Conservation (phyloP, 495 filamentous ascomycete genomes). For the Tuber borchii region DNA sequence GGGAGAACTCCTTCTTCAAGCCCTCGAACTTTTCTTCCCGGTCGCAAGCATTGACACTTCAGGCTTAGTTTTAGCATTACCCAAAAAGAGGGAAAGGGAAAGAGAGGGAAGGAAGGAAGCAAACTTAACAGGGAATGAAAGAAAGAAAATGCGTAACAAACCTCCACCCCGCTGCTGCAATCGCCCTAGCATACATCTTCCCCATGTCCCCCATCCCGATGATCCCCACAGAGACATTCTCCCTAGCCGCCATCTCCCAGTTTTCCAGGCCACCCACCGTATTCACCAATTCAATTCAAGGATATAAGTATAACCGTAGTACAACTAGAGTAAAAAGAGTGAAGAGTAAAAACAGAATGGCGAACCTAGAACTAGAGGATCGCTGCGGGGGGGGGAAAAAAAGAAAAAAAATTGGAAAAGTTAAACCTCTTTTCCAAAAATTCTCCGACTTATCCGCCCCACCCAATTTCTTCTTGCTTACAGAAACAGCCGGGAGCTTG, state of each 20-base stretch:
- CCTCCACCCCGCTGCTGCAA: conserved; percentile 93
- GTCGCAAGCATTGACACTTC: conserved; percentile 92
- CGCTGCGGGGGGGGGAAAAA: neutral
- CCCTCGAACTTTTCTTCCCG: conserved; percentile 72
- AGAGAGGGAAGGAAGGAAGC: neutral
- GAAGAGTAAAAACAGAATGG: neutral
- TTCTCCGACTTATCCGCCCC: neutral
- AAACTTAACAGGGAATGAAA: conserved; percentile 24
- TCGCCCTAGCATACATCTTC: conserved; percentile 89
- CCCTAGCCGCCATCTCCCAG: conserved; percentile 12
- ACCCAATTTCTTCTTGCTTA: neutral
- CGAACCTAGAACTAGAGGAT: neutral
- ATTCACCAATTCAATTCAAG: neutral
- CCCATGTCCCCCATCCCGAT: conserved; percentile 99
- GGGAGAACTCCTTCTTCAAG: conserved; percentile 68
- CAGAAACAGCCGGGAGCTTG: too few species aligned
- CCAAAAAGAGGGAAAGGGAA: neutral
- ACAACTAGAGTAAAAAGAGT: neutral
- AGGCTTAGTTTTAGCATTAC: conserved; percentile 2
- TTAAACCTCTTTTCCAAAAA: neutral
- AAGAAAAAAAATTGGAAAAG: neutral
- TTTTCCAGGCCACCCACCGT: neutral
- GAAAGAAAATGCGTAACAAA: conserved; percentile 47
- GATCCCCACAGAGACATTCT: conserved; percentile 61
- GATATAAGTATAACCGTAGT: neutral